Evolutionary conservation across 371 early-diverging fungal genomes (phyloP).

Genomic region (Mucor saturninus): DNA sequence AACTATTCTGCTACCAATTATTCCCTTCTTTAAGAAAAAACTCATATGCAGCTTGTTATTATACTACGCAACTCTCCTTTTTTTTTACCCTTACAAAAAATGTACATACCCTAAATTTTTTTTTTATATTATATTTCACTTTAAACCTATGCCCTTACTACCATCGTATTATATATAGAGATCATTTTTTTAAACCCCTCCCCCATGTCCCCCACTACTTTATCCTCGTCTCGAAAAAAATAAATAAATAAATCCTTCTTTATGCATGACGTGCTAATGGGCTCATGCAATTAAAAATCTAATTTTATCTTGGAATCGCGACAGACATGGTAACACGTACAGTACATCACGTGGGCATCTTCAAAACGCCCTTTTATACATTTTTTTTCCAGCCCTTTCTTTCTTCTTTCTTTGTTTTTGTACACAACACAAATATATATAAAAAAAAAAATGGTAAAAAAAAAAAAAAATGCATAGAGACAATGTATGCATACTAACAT

Average conservation of each 20-base stretch:
- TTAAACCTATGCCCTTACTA: background rate
- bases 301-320: background rate
- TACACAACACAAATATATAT: too few relatives aligned
- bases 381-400: background rate
- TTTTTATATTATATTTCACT: background rate
- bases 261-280: conserved; percentile 1
- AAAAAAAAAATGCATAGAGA: background rate
- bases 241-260: background rate
- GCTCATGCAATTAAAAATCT: background rate
- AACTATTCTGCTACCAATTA: conserved; percentile 1
- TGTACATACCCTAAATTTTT: background rate
- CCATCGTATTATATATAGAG: background rate
- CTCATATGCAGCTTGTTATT: background rate
- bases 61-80: background rate
- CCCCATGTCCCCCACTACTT: background rate
- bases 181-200: background rate
- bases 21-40: background rate
- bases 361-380: background rate
- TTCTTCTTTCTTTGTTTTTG: background rate
- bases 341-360: background rate
- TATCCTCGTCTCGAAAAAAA: background rate
- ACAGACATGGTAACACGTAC: background rate
- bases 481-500: too few relatives aligned
- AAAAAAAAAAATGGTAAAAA: conserved; percentile 2
- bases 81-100: background rate